Percentiles rank a stretch among this genome's conserved stretches.
These are phyloP conservation scores for Blastomyces percursus DNA, from an alignment of 2,329 filamentous ascomycete genomes.

Conservation along the genomic window DNA sequence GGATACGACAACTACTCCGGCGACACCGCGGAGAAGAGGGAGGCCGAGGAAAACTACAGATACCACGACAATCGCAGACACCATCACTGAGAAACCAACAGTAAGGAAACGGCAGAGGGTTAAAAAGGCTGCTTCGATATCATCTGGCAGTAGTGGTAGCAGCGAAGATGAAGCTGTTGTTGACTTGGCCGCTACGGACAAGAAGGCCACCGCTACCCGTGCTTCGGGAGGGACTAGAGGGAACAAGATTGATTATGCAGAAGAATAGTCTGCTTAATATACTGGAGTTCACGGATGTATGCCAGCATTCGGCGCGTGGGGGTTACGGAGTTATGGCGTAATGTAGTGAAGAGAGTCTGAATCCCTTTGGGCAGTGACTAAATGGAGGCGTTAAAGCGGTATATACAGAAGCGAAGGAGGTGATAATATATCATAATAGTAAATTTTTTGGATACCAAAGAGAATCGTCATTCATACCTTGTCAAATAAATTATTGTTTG, in stretches of 20 bases:
- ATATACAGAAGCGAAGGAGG: neutral
- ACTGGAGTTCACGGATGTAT: neutral
- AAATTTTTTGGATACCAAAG: neutral
- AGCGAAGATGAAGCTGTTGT: neutral
- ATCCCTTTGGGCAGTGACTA: neutral
- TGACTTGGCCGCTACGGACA: neutral
- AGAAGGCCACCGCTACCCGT: neutral
- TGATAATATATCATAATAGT: neutral
- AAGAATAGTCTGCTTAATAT: neutral
- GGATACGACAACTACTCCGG: neutral
- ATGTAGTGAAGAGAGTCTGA: neutral
- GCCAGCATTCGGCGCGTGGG: neutral
- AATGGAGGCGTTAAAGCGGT: neutral
- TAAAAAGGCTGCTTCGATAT: neutral
- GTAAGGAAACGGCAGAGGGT: neutral
- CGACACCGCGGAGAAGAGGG: neutral
- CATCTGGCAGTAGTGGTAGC: neutral
- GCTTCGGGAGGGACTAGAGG: neutral
- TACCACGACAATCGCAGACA: neutral
- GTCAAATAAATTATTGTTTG: neutral
- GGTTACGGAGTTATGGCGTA: neutral
- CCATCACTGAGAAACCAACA: neutral
- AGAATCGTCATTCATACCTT: neutral
- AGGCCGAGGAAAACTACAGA: neutral
- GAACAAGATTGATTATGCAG: constrained; percentile 6